Evolutionary conservation across 2,329 filamentous ascomycete genomes (phyloP), one percentile per base, ranked within the genome.

Genomic region (Penicillium brevicompactum): DNA sequence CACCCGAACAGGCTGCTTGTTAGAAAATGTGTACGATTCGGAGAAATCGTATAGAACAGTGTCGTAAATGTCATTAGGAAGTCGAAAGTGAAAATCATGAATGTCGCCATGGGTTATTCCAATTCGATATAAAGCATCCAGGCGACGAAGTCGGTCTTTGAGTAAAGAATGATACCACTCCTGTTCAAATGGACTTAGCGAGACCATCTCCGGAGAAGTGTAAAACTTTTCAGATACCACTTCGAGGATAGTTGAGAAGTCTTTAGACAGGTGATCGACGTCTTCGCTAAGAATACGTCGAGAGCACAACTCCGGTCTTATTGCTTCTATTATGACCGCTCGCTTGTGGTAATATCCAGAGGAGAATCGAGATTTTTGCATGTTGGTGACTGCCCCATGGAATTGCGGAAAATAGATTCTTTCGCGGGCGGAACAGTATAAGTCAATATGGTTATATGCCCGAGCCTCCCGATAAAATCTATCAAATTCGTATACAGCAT

Each of bases 131-230:
- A 49, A 14, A 49, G 47, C 2, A 49, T 49, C 47, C 2, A 49
- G 24, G 4, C 24, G 24, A 32, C 24, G 24, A 42, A 49, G 37
- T 32, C 37, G 37, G 16, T 49, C 37, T 32, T 49, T 49, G 1
- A 49, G 47, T 5, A 49, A 49, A 24, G 47, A 42, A 32, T 42
- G 7, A 49, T 49, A 42, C 47, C 16, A 49, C n/a, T 42, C 24
- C 3, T 42, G 6, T 18, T 49, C 24, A 4, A 49, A 49, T 8
- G 16, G 1, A 11, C 37, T 41, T 22, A 49, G 4, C 11, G 5
- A 5, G 8, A 22, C 7, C n/a, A 49, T 13, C 4, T 1, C 4
- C 4, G 24, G 24, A 24, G 4, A 4, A 32, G 11, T 49, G 2
- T 1, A 24, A 49, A 42, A 31, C 4, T 8, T 41, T 42, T 42